These are phyloP conservation scores for Calonectria pseudoturangicola DNA, from an alignment of 2,329 filamentous ascomycete genomes.

Conservation along the genomic window DNA sequence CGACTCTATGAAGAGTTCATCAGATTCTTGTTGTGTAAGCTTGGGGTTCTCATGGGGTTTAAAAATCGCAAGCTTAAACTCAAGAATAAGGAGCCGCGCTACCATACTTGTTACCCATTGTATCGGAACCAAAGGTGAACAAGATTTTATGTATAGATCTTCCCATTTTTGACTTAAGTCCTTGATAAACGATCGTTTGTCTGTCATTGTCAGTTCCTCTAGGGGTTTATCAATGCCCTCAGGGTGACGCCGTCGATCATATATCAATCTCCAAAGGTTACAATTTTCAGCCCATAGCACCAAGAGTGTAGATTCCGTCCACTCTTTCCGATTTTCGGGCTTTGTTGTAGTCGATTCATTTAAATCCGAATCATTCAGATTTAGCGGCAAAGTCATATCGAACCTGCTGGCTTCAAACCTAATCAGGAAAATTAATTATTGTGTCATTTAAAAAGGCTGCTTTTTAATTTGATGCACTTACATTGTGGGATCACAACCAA, in stretches of 20 bases:
- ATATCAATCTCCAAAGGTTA: constrained; percentile 17
- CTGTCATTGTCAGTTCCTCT: not conserved
- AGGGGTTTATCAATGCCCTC: not conserved
- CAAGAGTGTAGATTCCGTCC: not conserved
- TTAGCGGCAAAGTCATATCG: not conserved
- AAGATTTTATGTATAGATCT: not conserved
- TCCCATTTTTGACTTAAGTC: not conserved
- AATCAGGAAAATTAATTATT: not conserved
- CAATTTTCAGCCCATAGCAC: not conserved
- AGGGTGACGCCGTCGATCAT: constrained; percentile 3
- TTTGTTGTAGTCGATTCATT: not conserved
- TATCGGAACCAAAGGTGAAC: not conserved
- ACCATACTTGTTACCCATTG: constrained; percentile 1
- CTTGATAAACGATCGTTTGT: not conserved
- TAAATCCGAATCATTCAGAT: constrained; percentile 9
- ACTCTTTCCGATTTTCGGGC: not conserved
- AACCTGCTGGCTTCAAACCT: constrained; percentile 20
- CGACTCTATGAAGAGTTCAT: not conserved
- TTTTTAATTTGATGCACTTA: not conserved
- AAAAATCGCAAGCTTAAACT: constrained; percentile 13
- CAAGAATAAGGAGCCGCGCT: not conserved
- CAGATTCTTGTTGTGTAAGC: not conserved
- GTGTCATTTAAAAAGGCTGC: not conserved
- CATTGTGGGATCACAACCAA: constrained; percentile 19
- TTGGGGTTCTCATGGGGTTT: not conserved